Evolutionary conservation across 2,329 filamentous ascomycete genomes (phyloP).

Genomic region (Microsporum audouinii): DNA sequence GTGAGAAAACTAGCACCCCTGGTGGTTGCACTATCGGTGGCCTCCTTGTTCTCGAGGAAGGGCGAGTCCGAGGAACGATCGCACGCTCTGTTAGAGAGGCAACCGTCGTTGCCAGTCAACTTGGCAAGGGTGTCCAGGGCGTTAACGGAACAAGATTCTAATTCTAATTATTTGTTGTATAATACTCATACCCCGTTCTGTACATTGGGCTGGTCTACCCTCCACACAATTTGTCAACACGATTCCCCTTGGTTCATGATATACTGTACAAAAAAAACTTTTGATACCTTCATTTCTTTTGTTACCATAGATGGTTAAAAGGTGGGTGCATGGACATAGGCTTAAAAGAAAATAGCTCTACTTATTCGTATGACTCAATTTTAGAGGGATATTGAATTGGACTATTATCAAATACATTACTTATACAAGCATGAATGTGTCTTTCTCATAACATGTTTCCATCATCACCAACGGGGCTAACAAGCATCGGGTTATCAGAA

Average conservation of each 20-base stretch:
- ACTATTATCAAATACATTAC: neutral
- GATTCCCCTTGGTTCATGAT: neutral
- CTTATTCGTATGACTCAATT: neutral
- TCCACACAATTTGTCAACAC: neutral
- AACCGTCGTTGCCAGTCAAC: constrained; percentile 45
- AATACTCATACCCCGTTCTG: neutral
- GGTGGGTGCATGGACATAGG: neutral
- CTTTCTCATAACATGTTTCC: neutral
- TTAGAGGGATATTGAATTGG: neutral
- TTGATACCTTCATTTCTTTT: neutral
- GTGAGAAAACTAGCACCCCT: constrained; percentile 51
- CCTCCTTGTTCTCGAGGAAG: constrained; percentile 49
- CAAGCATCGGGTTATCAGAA: neutral
- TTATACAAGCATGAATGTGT: neutral
- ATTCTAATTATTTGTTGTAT: neutral
- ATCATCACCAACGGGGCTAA: neutral
- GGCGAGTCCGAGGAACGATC: constrained; percentile 43
- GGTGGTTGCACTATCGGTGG: constrained; percentile 54
- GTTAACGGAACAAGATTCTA: constrained; percentile 36
- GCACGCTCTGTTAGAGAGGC: constrained; percentile 48
- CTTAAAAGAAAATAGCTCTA: neutral
- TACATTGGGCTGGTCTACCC: constrained; percentile 1
- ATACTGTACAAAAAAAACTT: neutral
- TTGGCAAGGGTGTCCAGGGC: constrained; percentile 43
- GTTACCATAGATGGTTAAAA: neutral